phyloP scores from a whole-genome alignment of 352 stramenopile genomes.

The Paralagenidium karlingii region DNA sequence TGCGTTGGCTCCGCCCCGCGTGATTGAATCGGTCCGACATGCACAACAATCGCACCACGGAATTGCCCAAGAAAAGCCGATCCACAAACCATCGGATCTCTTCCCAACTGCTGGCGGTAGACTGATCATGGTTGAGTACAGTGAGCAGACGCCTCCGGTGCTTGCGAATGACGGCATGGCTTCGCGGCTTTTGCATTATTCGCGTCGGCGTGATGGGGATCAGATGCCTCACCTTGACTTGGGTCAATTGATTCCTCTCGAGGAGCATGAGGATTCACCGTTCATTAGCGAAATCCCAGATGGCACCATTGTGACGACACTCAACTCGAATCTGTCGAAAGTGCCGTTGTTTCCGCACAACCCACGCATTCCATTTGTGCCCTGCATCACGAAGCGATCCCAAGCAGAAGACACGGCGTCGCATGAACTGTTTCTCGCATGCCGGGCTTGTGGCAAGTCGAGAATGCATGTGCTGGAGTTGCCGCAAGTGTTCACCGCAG shows the following conservation, averaged over 20 bases:
- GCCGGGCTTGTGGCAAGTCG: conserved; percentile 51
- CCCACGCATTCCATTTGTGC: conserved; percentile 32
- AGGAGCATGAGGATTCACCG: conserved; percentile 63
- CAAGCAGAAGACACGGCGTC: conserved; percentile 24
- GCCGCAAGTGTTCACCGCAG: conserved; percentile 56
- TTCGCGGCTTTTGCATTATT: conserved; percentile 76
- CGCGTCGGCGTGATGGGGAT: conserved; percentile 41
- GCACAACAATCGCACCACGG: conserved; percentile 46
- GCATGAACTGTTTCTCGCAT: conserved; percentile 62
- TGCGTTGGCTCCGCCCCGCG: conserved; percentile 29
- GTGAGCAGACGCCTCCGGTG: conserved; percentile 69
- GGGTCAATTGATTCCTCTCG: conserved; percentile 78
- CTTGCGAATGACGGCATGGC: conserved; percentile 73
- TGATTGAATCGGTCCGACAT: conserved; percentile 16
- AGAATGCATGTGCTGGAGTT: conserved; percentile 76
- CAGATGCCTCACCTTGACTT: conserved; percentile 67
- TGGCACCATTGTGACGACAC: conserved; percentile 55
- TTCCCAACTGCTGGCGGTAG: conserved; percentile 61
- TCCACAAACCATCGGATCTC: conserved; percentile 78
- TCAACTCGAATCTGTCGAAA: conserved; percentile 79
- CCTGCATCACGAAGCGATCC: conserved; percentile 11
- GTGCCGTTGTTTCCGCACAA: conserved; percentile 69
- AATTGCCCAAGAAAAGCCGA: conserved; percentile 43
- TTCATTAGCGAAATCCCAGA: conserved; percentile 72
- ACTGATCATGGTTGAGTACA: conserved; percentile 77